Percentiles rank a stretch among this genome's conserved stretches.
Evolutionary conservation across 2,329 filamentous ascomycete genomes (phyloP).

Genomic region (Cladorrhinum sp.): DNA sequence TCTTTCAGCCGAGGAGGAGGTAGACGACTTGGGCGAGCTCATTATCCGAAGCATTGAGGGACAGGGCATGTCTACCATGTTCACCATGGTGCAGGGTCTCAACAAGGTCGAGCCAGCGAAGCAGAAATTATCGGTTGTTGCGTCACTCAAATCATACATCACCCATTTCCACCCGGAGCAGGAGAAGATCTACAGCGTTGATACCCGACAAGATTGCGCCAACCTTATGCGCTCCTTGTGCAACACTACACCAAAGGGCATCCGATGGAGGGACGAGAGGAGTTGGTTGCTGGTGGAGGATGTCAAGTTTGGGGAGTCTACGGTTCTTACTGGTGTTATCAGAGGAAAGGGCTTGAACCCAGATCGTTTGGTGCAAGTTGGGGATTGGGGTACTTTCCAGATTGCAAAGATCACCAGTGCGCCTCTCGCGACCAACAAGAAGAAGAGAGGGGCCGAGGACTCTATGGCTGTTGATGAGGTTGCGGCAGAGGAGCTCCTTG

Average conservation of each 20-base stretch:
- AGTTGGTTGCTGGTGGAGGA: slow-evolving; percentile 94
- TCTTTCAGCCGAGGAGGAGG: slow-evolving; percentile 76
- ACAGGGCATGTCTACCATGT: slow-evolving; percentile 90
- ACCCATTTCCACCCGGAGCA: slow-evolving; percentile 91
- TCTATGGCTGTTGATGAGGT: slow-evolving; percentile 66
- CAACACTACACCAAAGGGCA: slow-evolving; percentile 86
- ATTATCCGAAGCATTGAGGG: slow-evolving; percentile 85
- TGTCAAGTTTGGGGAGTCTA: slow-evolving; percentile 68
- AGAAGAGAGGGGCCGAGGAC: slow-evolving; percentile 51
- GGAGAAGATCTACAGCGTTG: slow-evolving; percentile 86
- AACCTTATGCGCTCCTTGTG: slow-evolving; percentile 90
- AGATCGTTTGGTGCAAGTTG: slow-evolving; percentile 84
- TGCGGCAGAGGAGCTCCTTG: slow-evolving; percentile 57
- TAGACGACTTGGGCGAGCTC: slow-evolving; percentile 79
- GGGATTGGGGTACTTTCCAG: slow-evolving; percentile 92
- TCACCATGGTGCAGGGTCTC: slow-evolving; percentile 78
- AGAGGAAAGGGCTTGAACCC: slow-evolving; percentile 84
- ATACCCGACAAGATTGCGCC: slow-evolving; percentile 84
- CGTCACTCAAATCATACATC: slow-evolving; percentile 87
- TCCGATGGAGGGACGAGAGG: slow-evolving; percentile 92
- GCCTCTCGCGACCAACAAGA: slow-evolving; percentile 60
- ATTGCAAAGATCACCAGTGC: slow-evolving; percentile 84
- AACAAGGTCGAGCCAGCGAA: slow-evolving; percentile 77
- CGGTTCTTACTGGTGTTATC: slow-evolving; percentile 78
- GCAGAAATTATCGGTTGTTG: slow-evolving; percentile 69